Percentiles rank a stretch among this genome's conserved stretches.
These are phyloP conservation scores for Favolaschia claudopus DNA, from an alignment of 768 basidiomycete genomes.

Conservation along the genomic window DNA sequence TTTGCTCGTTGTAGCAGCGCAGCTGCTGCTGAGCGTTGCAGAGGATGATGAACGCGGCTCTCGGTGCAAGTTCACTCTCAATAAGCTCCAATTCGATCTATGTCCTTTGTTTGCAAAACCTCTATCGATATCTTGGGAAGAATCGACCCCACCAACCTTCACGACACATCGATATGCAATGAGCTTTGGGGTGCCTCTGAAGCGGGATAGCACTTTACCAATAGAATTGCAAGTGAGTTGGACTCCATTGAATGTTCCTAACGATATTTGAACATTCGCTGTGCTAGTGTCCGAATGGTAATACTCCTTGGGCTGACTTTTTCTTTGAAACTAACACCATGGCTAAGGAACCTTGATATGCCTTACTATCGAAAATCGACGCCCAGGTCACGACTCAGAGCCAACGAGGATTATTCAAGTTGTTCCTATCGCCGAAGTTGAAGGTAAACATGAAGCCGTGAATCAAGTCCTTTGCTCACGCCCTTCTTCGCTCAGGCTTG, in stretches of 20 bases:
- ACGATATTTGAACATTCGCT: not conserved
- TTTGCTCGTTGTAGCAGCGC: too few relatives aligned
- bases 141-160: slow-evolving; percentile 40
- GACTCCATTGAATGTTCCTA: not conserved
- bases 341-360: slow-evolving; percentile 44
- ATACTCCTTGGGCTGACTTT: too few relatives aligned
- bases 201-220: slow-evolving; percentile 38
- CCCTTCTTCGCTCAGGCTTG: too few relatives aligned
- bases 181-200: slow-evolving; percentile 30
- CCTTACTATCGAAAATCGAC: slow-evolving; percentile 37
- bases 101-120: slow-evolving; percentile 34
- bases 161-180: slow-evolving; percentile 38
- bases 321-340: too few relatives aligned
- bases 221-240: slow-evolving; percentile 37
- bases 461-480: too few relatives aligned
- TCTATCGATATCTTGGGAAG: slow-evolving; percentile 23
- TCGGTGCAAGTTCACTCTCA: slow-evolving; percentile 27
- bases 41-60: not conserved
- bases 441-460: too few relatives aligned
- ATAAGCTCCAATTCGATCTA: slow-evolving; percentile 32
- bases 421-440: slow-evolving; percentile 19
- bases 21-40: too few relatives aligned
- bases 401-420: slow-evolving; percentile 44
- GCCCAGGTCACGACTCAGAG: slow-evolving; percentile 42
- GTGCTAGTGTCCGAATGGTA: slow-evolving; percentile 40